phyloP scores from a whole-genome alignment of 108 stramenopile genomes.

The Nitzschia sp. region DNA sequence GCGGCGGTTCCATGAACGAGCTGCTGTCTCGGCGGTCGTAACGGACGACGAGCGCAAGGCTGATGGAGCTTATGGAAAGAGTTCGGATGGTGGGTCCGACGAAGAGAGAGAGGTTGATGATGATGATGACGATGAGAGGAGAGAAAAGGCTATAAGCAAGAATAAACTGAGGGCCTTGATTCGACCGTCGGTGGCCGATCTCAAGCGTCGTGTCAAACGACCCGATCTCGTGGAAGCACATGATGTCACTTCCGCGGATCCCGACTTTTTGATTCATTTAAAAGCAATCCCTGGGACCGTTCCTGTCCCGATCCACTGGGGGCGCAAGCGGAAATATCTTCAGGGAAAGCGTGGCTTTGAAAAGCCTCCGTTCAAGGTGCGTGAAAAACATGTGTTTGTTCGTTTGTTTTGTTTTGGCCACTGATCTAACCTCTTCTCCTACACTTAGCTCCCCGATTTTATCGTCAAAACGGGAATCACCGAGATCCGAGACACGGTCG shows the following conservation, averaged over 20 bases:
- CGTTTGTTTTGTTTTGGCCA: not conserved
- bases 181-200: constrained; percentile 93
- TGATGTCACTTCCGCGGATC: constrained; percentile 95
- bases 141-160: constrained; percentile 63
- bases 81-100: not conserved
- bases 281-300: constrained; percentile 92
- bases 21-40: constrained; percentile 39
- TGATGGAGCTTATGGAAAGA: not conserved
- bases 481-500: constrained; percentile 84
- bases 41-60: constrained; percentile 24
- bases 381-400: not conserved
- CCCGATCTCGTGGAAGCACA: constrained; percentile 98
- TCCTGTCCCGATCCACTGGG: constrained; percentile 97
- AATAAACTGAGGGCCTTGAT: constrained; percentile 83
- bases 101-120: constrained; percentile 17
- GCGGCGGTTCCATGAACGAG: constrained; percentile 63
- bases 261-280: constrained; percentile 88
- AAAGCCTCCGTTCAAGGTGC: constrained; percentile 83
- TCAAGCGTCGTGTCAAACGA: constrained; percentile 87
- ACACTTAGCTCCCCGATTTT: constrained; percentile 86
- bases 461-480: constrained; percentile 97
- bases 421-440: not conserved
- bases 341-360: constrained; percentile 97
- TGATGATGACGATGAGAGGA: constrained; percentile 44
- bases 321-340: constrained; percentile 97